These are phyloP conservation scores for Paecilomyces dactylethromorphus DNA, from an alignment of 2,329 filamentous ascomycete genomes.

Conservation along the genomic window DNA sequence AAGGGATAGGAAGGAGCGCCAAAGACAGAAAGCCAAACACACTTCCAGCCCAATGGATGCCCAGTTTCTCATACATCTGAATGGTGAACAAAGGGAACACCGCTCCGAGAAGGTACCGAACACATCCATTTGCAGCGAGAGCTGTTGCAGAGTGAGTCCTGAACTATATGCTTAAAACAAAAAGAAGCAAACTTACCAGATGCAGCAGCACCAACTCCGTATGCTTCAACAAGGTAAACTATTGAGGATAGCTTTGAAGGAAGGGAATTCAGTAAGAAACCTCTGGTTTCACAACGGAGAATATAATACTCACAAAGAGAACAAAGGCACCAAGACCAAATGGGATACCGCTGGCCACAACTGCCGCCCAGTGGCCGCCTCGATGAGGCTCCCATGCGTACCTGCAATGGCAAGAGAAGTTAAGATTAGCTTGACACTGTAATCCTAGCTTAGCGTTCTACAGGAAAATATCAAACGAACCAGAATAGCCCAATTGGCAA, in stretches of 20 bases:
- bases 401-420: constrained; percentile 2
- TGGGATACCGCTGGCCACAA: constrained; percentile 4
- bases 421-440: not conserved
- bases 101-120: constrained; percentile 3
- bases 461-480: not conserved
- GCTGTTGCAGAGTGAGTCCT: not conserved
- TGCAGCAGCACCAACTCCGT: constrained; percentile 3
- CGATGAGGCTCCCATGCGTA: constrained; percentile 3
- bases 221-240: constrained; percentile 5
- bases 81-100: not conserved
- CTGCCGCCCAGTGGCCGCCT: constrained; percentile 2
- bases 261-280: not conserved
- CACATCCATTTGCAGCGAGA: constrained; percentile 5
- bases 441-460: not conserved
- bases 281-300: not conserved
- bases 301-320: constrained; percentile 2
- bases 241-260: constrained; percentile 1
- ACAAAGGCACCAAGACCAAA: constrained; percentile 6
- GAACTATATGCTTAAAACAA: not conserved
- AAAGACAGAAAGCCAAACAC: constrained; percentile 4
- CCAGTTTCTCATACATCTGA: not conserved
- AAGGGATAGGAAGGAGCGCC: too few relatives aligned
- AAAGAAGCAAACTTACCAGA: not conserved
- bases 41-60: not conserved
- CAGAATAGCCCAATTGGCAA: constrained; percentile 10